Conservation (phyloP, 768 basidiomycete genomes). For the Russula abietina region DNA sequence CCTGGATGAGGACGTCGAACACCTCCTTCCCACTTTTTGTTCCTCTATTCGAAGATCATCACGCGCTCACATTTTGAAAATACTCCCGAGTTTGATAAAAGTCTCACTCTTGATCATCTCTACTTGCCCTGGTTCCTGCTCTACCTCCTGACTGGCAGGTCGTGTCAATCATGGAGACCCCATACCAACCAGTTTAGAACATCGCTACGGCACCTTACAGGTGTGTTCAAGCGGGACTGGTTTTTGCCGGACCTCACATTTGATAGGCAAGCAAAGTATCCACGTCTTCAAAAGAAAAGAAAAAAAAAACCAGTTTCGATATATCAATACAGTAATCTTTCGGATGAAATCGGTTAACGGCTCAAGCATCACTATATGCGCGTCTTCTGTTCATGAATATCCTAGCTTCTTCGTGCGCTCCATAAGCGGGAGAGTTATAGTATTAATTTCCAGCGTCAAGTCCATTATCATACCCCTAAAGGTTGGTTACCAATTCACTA, state of each 20-base stretch:
- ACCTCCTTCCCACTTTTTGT: not conserved
- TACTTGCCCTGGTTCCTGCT: slow-evolving; percentile 8
- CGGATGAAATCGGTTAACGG: not conserved
- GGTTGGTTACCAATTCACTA: not conserved
- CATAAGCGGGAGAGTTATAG: not conserved
- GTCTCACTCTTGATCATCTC: slow-evolving; percentile 3
- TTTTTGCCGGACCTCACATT: not conserved
- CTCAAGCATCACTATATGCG: not conserved
- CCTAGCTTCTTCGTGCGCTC: not conserved
- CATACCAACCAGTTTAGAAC: not conserved
- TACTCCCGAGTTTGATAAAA: not conserved
- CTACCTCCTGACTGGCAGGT: not conserved
- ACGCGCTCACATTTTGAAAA: not conserved
- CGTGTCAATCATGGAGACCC: not conserved
- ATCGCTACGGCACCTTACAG: not conserved
- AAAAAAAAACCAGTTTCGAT: no score
- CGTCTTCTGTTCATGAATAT: not conserved
- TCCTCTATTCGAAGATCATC: not conserved
- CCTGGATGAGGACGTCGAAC: no score
- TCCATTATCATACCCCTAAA: not conserved
- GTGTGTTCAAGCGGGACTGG: not conserved
- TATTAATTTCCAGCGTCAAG: not conserved
- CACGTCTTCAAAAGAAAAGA: not conserved
- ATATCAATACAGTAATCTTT: not conserved
- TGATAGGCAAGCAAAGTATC: not conserved